Evolutionary conservation across 805 yeast species (phyloP).

Genomic region (Metschnikowia koreensis): DNA sequence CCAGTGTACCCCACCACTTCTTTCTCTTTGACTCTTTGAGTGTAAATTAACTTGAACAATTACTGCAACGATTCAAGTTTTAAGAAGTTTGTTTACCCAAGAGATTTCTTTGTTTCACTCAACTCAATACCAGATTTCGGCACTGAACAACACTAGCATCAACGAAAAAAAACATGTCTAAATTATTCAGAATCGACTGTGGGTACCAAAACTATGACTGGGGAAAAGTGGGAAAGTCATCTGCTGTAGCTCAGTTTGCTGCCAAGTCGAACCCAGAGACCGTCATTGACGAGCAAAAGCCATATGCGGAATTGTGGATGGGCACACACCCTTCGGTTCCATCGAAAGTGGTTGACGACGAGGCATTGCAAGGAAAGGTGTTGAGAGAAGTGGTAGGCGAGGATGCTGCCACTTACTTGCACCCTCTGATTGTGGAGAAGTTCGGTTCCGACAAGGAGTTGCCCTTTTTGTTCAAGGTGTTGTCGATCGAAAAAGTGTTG

Average conservation of each 20-base stretch:
- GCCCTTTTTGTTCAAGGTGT: constrained; percentile 91
- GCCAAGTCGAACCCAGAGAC: constrained; percentile 61
- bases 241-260: constrained; percentile 90
- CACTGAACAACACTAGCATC: too few relatives aligned
- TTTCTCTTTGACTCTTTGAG: not conserved
- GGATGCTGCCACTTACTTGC: constrained; percentile 59
- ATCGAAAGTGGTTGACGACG: constrained; percentile 51
- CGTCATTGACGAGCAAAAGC: constrained; percentile 65
- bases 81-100: not conserved
- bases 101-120: not conserved
- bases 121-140: too few relatives aligned
- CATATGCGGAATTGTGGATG: constrained; percentile 99
- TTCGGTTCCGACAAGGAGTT: constrained; percentile 70
- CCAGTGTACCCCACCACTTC: not conserved
- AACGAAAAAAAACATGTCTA: constrained; percentile 21
- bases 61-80: not conserved
- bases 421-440: constrained; percentile 54
- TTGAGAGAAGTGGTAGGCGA: constrained; percentile 66
- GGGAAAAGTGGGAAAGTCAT: constrained; percentile 74
- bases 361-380: constrained; percentile 41
- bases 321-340: constrained; percentile 96
- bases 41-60: not conserved
- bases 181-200: constrained; percentile 42
- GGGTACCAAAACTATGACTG: constrained; percentile 82
- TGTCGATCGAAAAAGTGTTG: constrained; percentile 88